phyloP scores from a whole-genome alignment of 1,284 basidiomycete species.

The Cystobasidium slooffiae region DNA sequence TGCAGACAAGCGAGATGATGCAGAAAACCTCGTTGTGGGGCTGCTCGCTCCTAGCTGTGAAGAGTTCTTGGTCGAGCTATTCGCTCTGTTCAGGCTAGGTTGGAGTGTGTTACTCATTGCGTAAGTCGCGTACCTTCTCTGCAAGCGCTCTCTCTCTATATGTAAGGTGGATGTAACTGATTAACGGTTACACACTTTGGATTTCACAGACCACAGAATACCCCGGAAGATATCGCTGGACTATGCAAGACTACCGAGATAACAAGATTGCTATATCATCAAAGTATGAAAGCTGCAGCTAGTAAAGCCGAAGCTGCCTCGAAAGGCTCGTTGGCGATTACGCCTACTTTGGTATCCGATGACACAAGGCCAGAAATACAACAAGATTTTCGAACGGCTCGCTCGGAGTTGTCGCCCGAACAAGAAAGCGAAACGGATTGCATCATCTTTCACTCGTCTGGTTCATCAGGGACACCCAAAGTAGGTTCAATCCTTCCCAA shows the following conservation, averaged over 20 bases:
- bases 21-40: conserved; percentile 51
- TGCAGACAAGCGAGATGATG: background rate
- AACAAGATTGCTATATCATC: conserved; percentile 61
- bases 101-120: conserved; percentile 58
- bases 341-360: conserved; percentile 2
- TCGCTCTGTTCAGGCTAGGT: conserved; percentile 57
- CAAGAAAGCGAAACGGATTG: conserved; percentile 37
- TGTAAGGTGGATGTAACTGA: background rate
- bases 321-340: conserved; percentile 1
- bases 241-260: conserved; percentile 63
- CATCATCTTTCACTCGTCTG: conserved; percentile 43
- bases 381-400: background rate
- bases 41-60: conserved; percentile 57
- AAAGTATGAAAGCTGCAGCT: conserved; percentile 57
- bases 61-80: conserved; percentile 57
- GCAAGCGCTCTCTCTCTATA: background rate
- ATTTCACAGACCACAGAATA: conserved; percentile 60
- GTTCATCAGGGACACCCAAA: conserved; percentile 42
- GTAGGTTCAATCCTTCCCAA: conserved; percentile 1
- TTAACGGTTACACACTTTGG: conserved; percentile 4
- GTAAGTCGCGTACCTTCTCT: conserved; percentile 48
- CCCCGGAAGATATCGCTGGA: conserved; percentile 64
- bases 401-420: conserved; percentile 11
- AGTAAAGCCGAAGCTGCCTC: conserved; percentile 30
- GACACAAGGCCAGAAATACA: background rate